Base-by-base conservation (phyloP, 1,284 basidiomycete species). In the Microbotryum silenes-acaulis region DNA sequence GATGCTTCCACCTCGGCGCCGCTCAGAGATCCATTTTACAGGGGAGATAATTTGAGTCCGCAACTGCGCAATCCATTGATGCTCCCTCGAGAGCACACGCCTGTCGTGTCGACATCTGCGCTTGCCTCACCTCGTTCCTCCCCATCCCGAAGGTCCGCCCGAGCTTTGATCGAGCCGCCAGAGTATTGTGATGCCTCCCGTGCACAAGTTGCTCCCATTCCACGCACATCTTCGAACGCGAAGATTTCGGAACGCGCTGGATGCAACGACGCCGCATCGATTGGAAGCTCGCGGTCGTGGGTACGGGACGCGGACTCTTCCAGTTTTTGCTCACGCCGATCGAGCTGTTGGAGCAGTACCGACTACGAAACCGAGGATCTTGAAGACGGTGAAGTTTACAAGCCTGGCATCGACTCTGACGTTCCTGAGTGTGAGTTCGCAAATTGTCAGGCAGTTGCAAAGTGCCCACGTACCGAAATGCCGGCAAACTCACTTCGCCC, bases 301-400 rank as follows among this genome's bases (percentile, higher is more conserved):
- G 62, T 67, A 0, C 37, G 63, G 7, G 65, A 67, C 46, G 56
- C 56, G 14, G 65, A 67, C 29, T 59, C 65, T 33, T 57, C 50
- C n/a, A 58, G 55, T 47, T 37, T 61, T 6, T 63, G 64, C 45
- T 54, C 51, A 9, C 56, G 23, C 33, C 29, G 47, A n/a, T 51
- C 58, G 14, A 47, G 50, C 23, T n/a, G 57, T 21, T 50, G 61
- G 57, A 56, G 58, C 23, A 31, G 48, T 23, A 33, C 6, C 52
- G 6, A 9, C 29, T 33, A 52, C 16, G 51, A 44, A 20, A 6
- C 25, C n/a, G 27, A 45, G 6, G 33, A 27, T 18, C 62, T 63
- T 6, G 62, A 64, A 27, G 60, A 55, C 6, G 63, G 61, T 1
- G 61, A 66, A 33, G 66, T 68, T 14, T 66, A 58, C 51, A 61